These are phyloP conservation scores for Cyberlindnera suaveolens DNA, from an alignment of 805 yeast species.

Conservation along the genomic window DNA sequence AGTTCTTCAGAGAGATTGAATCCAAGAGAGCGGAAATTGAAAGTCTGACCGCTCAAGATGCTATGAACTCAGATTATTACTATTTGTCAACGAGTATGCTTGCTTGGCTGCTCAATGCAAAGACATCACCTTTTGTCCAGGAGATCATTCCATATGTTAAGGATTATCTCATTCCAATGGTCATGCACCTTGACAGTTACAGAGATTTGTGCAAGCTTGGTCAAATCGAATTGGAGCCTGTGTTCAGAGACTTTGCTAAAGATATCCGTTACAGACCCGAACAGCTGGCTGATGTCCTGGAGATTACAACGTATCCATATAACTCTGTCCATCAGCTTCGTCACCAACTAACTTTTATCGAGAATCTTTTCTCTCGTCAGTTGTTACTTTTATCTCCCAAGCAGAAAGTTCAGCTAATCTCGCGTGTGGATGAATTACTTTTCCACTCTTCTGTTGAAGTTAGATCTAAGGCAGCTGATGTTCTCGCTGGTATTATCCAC, in stretches of 20 bases:
- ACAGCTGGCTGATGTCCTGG: constrained; percentile 36
- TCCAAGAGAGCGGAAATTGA: constrained; percentile 28
- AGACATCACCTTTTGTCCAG: constrained; percentile 47
- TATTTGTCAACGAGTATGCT: constrained; percentile 60
- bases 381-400: constrained; percentile 43
- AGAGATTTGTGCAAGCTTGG: constrained; percentile 79
- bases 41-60: constrained; percentile 45
- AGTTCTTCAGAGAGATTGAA: constrained; percentile 40
- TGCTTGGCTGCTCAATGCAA: constrained; percentile 49
- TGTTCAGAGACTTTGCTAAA: constrained; percentile 39
- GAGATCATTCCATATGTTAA: constrained; percentile 47
- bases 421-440: constrained; percentile 45
- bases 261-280: constrained; percentile 38
- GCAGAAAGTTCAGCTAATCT: constrained; percentile 46
- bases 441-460: constrained; percentile 66
- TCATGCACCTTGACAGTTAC: constrained; percentile 55
- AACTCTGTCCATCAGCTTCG: constrained; percentile 55
- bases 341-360: constrained; percentile 62
- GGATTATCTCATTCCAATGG: constrained; percentile 57
- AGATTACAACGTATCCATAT: constrained; percentile 31
- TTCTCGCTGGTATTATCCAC: constrained; percentile 78
- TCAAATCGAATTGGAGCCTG: constrained; percentile 45
- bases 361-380: constrained; percentile 65
- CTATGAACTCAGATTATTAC: constrained; percentile 53
- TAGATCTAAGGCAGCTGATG: constrained; percentile 63